Evolutionary conservation across 257 asterid species (phyloP).

Genomic region (Scutellaria minor): DNA sequence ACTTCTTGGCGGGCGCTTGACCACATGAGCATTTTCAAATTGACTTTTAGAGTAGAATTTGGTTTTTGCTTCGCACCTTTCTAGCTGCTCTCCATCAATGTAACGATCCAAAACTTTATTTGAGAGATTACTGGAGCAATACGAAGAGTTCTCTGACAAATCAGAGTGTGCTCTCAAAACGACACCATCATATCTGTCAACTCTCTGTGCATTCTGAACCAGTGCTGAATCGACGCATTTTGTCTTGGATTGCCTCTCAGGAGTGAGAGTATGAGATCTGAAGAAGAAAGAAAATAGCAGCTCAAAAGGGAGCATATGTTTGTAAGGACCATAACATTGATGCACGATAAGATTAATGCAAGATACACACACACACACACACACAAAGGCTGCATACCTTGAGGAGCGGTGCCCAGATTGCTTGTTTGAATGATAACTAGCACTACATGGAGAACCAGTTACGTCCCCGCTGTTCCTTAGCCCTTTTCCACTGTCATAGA

Average conservation of each 20-base stretch:
- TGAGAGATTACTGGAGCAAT: constrained; percentile 82
- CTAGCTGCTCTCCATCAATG: constrained; percentile 85
- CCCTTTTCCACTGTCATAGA: constrained; percentile 52
- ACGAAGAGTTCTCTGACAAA: constrained; percentile 74
- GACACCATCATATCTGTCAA: constrained; percentile 48
- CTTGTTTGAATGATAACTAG: constrained; percentile 54
- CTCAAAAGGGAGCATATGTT: constrained; percentile 11
- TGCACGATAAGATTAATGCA: constrained; percentile 7
- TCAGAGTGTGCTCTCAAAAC: constrained; percentile 53
- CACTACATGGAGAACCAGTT: constrained; percentile 64
- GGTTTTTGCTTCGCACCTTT: constrained; percentile 44
- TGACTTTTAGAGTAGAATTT: constrained; percentile 48
- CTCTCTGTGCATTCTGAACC: constrained; percentile 44
- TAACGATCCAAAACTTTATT: constrained; percentile 82
- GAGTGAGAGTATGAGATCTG: constrained; percentile 72
- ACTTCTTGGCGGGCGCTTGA: constrained; percentile 60
- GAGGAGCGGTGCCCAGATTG: constrained; percentile 57
- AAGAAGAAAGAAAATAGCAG: constrained; percentile 25
- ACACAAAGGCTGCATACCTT: constrained; percentile 50
- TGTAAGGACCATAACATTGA: constrained; percentile 13
- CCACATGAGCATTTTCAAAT: constrained; percentile 49
- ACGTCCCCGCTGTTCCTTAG: constrained; percentile 45
- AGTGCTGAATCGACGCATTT: constrained; percentile 47
- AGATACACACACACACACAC: not conserved
- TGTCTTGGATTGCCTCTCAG: constrained; percentile 70